Base-by-base conservation (phyloP, 306 rosid species). In the Begonia peltatifolia region DNA sequence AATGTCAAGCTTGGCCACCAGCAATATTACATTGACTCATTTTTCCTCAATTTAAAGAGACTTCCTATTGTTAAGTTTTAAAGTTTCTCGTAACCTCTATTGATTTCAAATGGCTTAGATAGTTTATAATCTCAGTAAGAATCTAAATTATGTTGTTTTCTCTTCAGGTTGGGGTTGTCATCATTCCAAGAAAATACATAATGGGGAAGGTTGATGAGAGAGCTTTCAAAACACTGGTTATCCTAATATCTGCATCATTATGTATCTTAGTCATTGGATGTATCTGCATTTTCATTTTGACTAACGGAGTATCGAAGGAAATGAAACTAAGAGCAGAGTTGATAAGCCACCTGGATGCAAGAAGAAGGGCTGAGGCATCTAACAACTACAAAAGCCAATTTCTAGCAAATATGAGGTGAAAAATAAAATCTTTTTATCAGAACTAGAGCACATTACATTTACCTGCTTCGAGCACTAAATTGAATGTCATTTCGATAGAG, bases 231-330 rank as follows among this genome's bases (percentile, higher is more conserved):
- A 92, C 99, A 9, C 62, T 92, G 88, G 74, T 92, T 50, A 86
- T 92, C 67, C 69, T 92, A 68, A 92, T 92, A 63, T 86, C 99
- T 18, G 99, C 96, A 15, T 72, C 99, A 2, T 66, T 92, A 52
- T 81, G 96, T 56, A 92, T 86, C 59, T 74, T 92, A 54, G 84
- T 92, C 62, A 81, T 73, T 62, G 99, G 99, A 64, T 92, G 99
- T 61, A 71, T 92, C 42, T 92, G 96, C 71, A 92, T 92, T 60
- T 73, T 92, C 66, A 83, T 92, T 63, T 77, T 92, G 65, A 92
- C 99, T 10, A 92, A 86, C 42, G 99, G 99, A 72, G 99, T 92
- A 17, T 92, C 99, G 14, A 92, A 92, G 86, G 99, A 92, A 73
- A 92, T 92, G 99, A 83, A 81, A 59, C 93, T 92, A 18, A 75